These are phyloP conservation scores for Ceratobasidium theobromae DNA, from an alignment of 1,284 basidiomycete species.

Conservation along the genomic window DNA sequence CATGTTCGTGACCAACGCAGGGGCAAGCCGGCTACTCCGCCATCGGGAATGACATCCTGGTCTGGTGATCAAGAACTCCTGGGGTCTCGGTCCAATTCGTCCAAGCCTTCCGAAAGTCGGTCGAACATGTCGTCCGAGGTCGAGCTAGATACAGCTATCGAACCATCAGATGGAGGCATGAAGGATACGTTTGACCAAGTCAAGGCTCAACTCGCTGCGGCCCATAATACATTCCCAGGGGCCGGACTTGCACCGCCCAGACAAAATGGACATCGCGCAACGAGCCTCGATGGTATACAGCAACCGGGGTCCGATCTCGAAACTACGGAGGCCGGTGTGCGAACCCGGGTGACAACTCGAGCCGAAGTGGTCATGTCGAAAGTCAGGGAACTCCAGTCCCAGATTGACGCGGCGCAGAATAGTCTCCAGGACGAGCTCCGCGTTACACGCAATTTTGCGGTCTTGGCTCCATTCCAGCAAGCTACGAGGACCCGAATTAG, in stretches of 20 bases:
- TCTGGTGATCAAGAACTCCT: background rate
- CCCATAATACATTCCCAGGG: slow-evolving; percentile 35
- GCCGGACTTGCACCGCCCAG: slow-evolving; percentile 20
- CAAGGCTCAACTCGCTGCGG: slow-evolving; percentile 72
- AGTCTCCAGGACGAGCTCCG: slow-evolving; percentile 73
- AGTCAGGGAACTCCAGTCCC: slow-evolving; percentile 63
- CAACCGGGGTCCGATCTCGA: background rate
- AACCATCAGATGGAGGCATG: slow-evolving; percentile 42
- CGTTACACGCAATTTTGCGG: slow-evolving; percentile 77
- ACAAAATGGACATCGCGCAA: slow-evolving; percentile 3
- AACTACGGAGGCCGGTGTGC: background rate
- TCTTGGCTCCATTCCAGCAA: slow-evolving; percentile 84
- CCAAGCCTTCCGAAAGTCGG: slow-evolving; percentile 35
- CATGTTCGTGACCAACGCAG: slow-evolving; percentile 47
- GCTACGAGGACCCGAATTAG: slow-evolving; percentile 77
- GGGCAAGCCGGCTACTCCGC: slow-evolving; percentile 9
- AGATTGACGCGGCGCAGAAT: slow-evolving; percentile 57
- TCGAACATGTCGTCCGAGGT: slow-evolving; percentile 52
- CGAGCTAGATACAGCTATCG: slow-evolving; percentile 41
- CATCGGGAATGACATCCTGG: background rate
- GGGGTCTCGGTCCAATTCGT: background rate
- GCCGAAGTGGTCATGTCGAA: slow-evolving; percentile 61
- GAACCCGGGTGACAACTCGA: slow-evolving; percentile 45
- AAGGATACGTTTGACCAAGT: slow-evolving; percentile 84
- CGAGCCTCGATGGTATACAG: background rate